phyloP scores from a whole-genome alignment of 139 green algal genomes.

The Picochlorum sp. region DNA sequence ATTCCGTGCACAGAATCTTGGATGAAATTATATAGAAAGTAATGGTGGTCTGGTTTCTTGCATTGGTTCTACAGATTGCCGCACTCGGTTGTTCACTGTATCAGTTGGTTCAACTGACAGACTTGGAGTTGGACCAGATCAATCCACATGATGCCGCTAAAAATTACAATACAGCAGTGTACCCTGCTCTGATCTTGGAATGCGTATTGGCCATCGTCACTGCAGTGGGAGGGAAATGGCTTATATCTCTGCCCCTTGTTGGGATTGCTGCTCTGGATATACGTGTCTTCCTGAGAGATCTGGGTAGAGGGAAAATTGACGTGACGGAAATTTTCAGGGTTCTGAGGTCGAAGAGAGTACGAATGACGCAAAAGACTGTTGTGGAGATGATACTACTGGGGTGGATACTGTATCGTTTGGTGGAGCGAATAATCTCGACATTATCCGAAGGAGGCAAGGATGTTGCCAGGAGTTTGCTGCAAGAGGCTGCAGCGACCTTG shows the following conservation, averaged over 20 bases:
- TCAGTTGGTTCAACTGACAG: slow-evolving; percentile 68
- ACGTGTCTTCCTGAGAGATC: slow-evolving; percentile 9
- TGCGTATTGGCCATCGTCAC: slow-evolving; percentile 33
- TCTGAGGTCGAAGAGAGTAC: not conserved
- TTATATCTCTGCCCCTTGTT: slow-evolving; percentile 27
- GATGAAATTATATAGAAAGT: too few species aligned
- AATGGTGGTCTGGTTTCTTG: slow-evolving; percentile 34
- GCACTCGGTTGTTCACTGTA: slow-evolving; percentile 63
- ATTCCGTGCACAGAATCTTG: too few species aligned
- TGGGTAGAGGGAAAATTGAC: slow-evolving; percentile 33
- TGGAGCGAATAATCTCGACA: too few species aligned
- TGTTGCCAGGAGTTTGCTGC: too few species aligned
- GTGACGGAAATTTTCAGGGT: slow-evolving; percentile 60
- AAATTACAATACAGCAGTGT: slow-evolving; percentile 61
- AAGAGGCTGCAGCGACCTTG: not conserved
- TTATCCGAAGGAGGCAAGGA: too few species aligned
- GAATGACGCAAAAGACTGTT: too few species aligned
- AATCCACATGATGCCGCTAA: slow-evolving; percentile 72
- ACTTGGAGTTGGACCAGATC: slow-evolving; percentile 79
- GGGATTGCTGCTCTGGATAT: slow-evolving; percentile 34
- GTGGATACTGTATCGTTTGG: too few species aligned
- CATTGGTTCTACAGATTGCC: slow-evolving; percentile 41
- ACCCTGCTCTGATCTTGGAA: slow-evolving; percentile 44
- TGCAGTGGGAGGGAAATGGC: slow-evolving; percentile 50
- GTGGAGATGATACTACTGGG: too few species aligned